phyloP scores from a whole-genome alignment of 257 asterid genomes.

The Ehretia macrophylla region DNA sequence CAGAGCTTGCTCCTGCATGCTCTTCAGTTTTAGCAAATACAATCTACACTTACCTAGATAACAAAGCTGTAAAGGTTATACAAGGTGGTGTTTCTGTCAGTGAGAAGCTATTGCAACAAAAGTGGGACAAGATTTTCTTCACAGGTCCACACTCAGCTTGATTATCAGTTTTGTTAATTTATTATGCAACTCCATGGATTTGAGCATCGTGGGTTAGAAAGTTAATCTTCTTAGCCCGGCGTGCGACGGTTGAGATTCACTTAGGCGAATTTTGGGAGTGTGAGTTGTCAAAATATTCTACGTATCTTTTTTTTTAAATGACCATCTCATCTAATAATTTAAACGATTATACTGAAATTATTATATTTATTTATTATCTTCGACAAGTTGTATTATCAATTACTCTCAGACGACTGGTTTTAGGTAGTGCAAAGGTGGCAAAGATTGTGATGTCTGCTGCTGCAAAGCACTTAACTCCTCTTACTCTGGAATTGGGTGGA shows the following conservation, averaged over 20 bases:
- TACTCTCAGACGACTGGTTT: neutral
- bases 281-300: too few relatives aligned
- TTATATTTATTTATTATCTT: too few relatives aligned
- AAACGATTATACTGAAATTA: too few relatives aligned
- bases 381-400: too few relatives aligned
- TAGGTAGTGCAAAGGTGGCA: constrained; percentile 57
- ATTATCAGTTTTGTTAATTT: neutral
- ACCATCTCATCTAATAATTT: too few relatives aligned
- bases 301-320: too few relatives aligned
- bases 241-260: too few relatives aligned
- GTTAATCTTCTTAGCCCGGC: too few relatives aligned
- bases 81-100: constrained; percentile 61
- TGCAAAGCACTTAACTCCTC: constrained; percentile 69
- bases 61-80: constrained; percentile 53
- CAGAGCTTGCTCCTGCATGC: constrained; percentile 69
- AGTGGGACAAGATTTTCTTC: constrained; percentile 87
- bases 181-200: too few relatives aligned
- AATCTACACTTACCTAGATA: constrained; percentile 46
- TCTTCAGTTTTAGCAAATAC: constrained; percentile 48
- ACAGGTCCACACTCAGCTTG: constrained; percentile 49
- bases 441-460: constrained; percentile 65
- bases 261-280: too few relatives aligned
- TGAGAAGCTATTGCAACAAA: constrained; percentile 45
- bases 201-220: too few relatives aligned
- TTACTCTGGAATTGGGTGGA: constrained; percentile 72